Base-by-base conservation (phyloP, 441 rosid species). In the Populus hybrid region DNA sequence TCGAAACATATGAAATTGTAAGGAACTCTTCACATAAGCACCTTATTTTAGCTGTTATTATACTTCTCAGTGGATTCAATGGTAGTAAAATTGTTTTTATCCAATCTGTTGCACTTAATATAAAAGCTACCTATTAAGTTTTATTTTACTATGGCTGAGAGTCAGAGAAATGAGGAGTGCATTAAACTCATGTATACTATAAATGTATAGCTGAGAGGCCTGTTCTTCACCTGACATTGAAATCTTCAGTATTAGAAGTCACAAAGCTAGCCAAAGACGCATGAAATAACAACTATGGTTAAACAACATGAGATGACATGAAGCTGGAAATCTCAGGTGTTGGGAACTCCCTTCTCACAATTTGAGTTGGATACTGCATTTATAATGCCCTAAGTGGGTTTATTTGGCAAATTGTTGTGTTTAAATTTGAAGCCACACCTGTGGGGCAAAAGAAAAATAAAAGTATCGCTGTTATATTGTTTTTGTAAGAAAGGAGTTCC, bases 1-100 rank as follows among this genome's bases (percentile, higher is more conserved):
- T 79, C 28, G 97, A 92, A 82, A 88, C 97, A 21, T 83, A 80
- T 75, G 98, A 95, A 84, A 88, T 81, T 82, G 98, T 94, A 84
- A 83, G 95, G 74, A 82, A 34, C 75, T 75, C 50, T 8, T 42
- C 67, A 24, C 36, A 8, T 38, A 23, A 65, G 24, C 59, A n/a
- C 63, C 38, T 76, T 16, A 28, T 16, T 73, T 34, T 18, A 21
- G 34, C 34, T 64, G 76, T 65, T 14, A 34, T 75, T 69, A 57
- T 59, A 18, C 32, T 68, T 23, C 26, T 16, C 57, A 50, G 57
- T 14, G 57, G 57, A 50, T 50, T 50, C 57, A 14, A 14, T 50
- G 57, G 57, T 77, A 34, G 42, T 30, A 8, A 19, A 50, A 24
- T 1, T 18, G 2, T 50, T 40, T 63, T 38, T 46, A 63, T 34